A percentile compares a stretch with the other conserved stretches of the same genome.
These are phyloP conservation scores for Trichoderma arundinaceum DNA, from an alignment of 2,329 filamentous ascomycete genomes.

Conservation along the genomic window DNA sequence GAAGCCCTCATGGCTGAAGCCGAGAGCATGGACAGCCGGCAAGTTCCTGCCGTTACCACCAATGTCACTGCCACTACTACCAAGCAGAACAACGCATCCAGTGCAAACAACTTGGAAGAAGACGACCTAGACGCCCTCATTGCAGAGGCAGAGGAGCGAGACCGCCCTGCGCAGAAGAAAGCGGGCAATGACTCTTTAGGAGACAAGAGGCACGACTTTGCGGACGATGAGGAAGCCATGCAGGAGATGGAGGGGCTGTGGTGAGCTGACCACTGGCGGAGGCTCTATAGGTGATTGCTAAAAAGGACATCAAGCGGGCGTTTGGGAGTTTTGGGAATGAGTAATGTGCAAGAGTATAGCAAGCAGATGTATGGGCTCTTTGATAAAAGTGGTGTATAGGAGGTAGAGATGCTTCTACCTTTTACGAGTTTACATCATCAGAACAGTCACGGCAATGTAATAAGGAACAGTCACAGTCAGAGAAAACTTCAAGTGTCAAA, in stretches of 20 bases:
- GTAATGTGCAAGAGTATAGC: background rate
- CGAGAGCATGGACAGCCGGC: conserved; percentile 40
- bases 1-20: conserved; percentile 61
- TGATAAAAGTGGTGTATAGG: too few species aligned
- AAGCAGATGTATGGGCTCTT: background rate
- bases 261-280: conserved; percentile 40
- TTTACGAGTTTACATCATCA: too few species aligned
- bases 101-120: conserved; percentile 25
- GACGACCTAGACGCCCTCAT: conserved; percentile 58
- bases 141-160: conserved; percentile 51
- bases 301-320: conserved; percentile 4
- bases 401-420: too few species aligned
- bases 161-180: conserved; percentile 27
- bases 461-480: too few species aligned
- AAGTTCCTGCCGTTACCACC: conserved; percentile 18
- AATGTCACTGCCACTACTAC: background rate
- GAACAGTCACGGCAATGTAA: too few species aligned
- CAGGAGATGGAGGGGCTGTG: conserved; percentile 64
- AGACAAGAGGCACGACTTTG: conserved; percentile 50
- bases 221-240: conserved; percentile 72
- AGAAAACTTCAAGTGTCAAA: too few species aligned
- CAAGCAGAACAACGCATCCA: background rate
- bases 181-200: background rate
- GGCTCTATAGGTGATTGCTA: too few species aligned
- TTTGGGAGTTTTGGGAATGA: background rate